These are phyloP conservation scores for Pelargonium myrrhifolium DNA, from an alignment of 441 rosid species.

Conservation along the genomic window DNA sequence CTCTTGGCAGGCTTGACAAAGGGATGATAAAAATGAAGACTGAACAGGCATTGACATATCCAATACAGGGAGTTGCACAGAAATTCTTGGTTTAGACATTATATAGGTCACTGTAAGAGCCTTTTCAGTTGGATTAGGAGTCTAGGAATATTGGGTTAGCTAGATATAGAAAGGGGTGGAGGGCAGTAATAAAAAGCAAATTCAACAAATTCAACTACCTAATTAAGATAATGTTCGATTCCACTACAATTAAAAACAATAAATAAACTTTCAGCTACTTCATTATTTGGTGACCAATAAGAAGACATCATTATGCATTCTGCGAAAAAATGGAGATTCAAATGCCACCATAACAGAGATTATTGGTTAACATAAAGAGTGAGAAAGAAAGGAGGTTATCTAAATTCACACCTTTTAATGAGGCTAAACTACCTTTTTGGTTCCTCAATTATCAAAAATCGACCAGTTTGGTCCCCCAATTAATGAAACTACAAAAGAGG, in stretches of 20 bases:
- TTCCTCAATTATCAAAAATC: too few relatives aligned
- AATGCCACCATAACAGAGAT: conserved; percentile 3
- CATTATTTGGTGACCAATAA: conserved; percentile 17
- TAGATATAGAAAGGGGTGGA: conserved; percentile 16
- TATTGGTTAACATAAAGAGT: conserved; percentile 13
- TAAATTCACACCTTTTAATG: conserved; percentile 12
- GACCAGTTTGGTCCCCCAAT: too few relatives aligned
- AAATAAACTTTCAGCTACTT: not conserved
- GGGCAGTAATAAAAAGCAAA: not conserved
- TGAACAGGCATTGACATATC: conserved; percentile 45
- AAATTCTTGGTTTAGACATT: conserved; percentile 29
- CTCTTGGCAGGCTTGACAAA: conserved; percentile 49
- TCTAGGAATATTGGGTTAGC: conserved; percentile 28
- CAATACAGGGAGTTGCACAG: conserved; percentile 48
- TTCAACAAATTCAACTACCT: not conserved
- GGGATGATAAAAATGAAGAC: conserved; percentile 31
- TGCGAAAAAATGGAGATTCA: not conserved
- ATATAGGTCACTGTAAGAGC: conserved; percentile 12
- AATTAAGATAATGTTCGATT: not conserved
- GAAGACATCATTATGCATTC: conserved; percentile 8
- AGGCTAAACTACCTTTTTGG: too few relatives aligned
- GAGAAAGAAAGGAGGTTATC: conserved; percentile 11
- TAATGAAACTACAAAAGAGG: too few relatives aligned
- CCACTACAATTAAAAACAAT: too few relatives aligned
- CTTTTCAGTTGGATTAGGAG: conserved; percentile 20